Percentiles rank a stretch among this genome's conserved stretches.
phyloP scores from a whole-genome alignment of 1,284 basidiomycete species.

The Paramarasmius palmivorus region DNA sequence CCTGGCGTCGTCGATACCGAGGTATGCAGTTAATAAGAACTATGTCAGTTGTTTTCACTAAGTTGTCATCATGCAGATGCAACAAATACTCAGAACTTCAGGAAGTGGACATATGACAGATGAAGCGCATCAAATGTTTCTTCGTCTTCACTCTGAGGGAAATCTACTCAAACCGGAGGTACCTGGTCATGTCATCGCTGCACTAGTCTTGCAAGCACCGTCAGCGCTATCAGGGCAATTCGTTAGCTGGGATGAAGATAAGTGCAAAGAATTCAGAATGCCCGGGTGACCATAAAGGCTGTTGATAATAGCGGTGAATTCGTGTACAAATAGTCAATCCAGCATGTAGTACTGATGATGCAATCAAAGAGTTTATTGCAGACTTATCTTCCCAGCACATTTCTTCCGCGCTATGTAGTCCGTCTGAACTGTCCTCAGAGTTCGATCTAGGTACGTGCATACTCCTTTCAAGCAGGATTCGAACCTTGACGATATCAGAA shows the following conservation, averaged over 20 bases:
- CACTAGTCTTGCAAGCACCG: slow-evolving; percentile 59
- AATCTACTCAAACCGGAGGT: slow-evolving; percentile 71
- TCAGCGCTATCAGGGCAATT: slow-evolving; percentile 71
- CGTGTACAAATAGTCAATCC: too few relatives aligned
- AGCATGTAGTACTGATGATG: too few relatives aligned
- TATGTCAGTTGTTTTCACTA: slow-evolving; percentile 1
- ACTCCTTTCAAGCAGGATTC: too few relatives aligned
- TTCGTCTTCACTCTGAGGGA: slow-evolving; percentile 60
- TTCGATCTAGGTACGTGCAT: too few relatives aligned
- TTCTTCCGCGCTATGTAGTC: too few relatives aligned
- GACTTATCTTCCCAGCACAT: too few relatives aligned
- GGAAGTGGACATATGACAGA: slow-evolving; percentile 52
- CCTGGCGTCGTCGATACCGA: slow-evolving; percentile 84
- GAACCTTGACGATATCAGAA: too few relatives aligned
- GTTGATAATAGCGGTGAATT: too few relatives aligned
- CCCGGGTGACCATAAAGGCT: slow-evolving; percentile 15
- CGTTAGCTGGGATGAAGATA: slow-evolving; percentile 68
- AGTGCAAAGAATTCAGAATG: slow-evolving; percentile 53
- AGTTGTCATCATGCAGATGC: slow-evolving; percentile 61
- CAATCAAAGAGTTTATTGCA: too few relatives aligned
- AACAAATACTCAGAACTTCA: slow-evolving; percentile 48
- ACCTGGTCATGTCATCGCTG: slow-evolving; percentile 75
- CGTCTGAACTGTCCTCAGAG: too few relatives aligned
- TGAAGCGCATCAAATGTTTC: slow-evolving; percentile 56
- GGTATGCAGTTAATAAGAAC: slow-evolving; percentile 37